Percentiles rank a stretch among this genome's conserved stretches.
Conservation (phyloP, 2,329 filamentous ascomycete genomes). For the Magnaporthiopsis rhizophila region DNA sequence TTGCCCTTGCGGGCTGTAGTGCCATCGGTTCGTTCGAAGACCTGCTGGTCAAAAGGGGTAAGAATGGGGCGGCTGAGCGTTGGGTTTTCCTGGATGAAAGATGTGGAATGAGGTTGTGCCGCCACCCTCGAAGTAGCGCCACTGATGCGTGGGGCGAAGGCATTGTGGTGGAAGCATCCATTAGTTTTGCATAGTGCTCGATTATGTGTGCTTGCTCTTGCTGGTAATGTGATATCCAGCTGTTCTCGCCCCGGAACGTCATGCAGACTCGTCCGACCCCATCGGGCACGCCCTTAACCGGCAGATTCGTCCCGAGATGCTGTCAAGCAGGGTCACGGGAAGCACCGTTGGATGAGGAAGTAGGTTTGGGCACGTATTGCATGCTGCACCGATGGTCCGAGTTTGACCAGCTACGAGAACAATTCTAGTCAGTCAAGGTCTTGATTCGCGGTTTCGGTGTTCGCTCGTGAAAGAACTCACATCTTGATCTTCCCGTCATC, state of each 20-base stretch:
- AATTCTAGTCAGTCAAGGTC: neutral
- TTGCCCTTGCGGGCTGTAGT: neutral
- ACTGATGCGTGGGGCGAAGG: neutral
- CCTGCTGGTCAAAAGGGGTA: neutral
- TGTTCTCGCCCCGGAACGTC: neutral
- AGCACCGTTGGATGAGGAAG: neutral
- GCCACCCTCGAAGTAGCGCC: neutral
- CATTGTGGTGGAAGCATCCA: neutral
- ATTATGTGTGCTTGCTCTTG: neutral
- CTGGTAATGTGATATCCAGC: neutral
- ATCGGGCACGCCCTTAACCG: neutral
- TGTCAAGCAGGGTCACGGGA: neutral
- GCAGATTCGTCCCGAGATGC: neutral
- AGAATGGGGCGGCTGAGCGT: neutral
- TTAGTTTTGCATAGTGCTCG: neutral
- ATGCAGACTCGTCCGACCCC: neutral
- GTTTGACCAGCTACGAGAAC: neutral
- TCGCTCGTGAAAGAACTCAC: constrained; percentile 42
- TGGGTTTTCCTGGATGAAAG: neutral
- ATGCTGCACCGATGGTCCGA: constrained; percentile 2
- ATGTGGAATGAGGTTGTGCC: neutral
- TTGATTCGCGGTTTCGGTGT: neutral
- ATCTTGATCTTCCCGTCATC: constrained; percentile 82
- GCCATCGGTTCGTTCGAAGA: neutral
- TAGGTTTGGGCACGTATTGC: neutral